Evolutionary conservation across 129 eudicot species (phyloP).

Genomic region (Chrysanthemum makinoi): DNA sequence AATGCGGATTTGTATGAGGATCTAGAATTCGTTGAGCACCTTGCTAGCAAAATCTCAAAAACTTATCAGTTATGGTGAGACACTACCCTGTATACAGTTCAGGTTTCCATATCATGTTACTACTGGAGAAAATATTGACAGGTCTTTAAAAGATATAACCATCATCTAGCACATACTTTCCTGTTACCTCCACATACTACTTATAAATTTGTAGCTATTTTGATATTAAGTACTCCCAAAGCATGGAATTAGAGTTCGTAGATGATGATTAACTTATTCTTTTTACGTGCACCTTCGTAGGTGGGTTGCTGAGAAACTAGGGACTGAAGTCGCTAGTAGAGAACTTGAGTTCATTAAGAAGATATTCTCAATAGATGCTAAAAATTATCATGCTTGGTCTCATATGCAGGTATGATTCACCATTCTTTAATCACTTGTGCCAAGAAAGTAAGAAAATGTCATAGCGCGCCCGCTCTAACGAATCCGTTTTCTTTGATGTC

Average conservation of each 20-base stretch:
- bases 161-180: not conserved
- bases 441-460: not conserved
- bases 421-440: not conserved
- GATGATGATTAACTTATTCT: slow-evolving; percentile 7
- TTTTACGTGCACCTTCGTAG: slow-evolving; percentile 91
- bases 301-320: slow-evolving; percentile 97
- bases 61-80: slow-evolving; percentile 96
- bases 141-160: not conserved
- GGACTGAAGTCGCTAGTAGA: slow-evolving; percentile 44
- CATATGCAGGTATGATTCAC: slow-evolving; percentile 75
- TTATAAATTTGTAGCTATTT: not conserved
- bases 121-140: not conserved
- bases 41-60: slow-evolving; percentile 65
- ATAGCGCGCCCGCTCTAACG: no score
- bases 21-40: slow-evolving; percentile 54
- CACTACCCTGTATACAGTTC: slow-evolving; percentile 7
- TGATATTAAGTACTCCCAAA: no score
- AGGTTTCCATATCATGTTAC: not conserved
- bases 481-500: not conserved
- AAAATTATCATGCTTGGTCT: slow-evolving; percentile 98
- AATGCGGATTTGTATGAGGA: slow-evolving; percentile 63
- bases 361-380: slow-evolving; percentile 71
- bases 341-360: slow-evolving; percentile 89
- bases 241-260: no score
- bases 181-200: not conserved